These are phyloP conservation scores for Aphanomyces stellatus DNA, from an alignment of 352 stramenopile species.

Conservation along the genomic window DNA sequence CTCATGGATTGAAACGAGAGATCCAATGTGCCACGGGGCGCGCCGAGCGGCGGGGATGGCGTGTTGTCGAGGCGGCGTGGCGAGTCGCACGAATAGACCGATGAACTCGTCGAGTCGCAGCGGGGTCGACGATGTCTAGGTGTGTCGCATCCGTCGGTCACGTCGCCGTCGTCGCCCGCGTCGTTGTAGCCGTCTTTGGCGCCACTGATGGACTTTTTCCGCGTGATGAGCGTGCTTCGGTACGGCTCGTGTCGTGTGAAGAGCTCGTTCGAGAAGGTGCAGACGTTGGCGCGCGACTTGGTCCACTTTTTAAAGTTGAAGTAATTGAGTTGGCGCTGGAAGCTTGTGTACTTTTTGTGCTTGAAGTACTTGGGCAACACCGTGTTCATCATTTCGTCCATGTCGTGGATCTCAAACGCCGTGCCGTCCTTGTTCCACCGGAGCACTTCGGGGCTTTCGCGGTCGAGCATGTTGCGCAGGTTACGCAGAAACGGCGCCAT, in stretches of 20 bases:
- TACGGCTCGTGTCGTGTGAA: conserved; percentile 53
- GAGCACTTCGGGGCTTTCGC: conserved; percentile 40
- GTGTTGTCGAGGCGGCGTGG: neutral
- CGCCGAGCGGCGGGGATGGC: neutral
- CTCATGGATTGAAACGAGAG: conserved; percentile 14
- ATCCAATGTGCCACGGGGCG: neutral
- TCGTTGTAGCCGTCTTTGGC: neutral
- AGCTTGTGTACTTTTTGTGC: conserved; percentile 90
- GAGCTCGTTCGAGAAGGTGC: conserved; percentile 68
- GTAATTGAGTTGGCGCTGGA: conserved; percentile 92
- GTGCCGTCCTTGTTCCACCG: conserved; percentile 46
- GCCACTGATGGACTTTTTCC: conserved; percentile 36
- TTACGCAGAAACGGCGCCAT: conserved; percentile 53
- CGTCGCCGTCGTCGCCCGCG: neutral
- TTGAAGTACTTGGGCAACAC: conserved; percentile 93
- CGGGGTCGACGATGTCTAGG: neutral
- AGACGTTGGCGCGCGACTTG: conserved; percentile 68
- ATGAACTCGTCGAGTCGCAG: neutral
- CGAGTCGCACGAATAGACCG: conserved; percentile 15
- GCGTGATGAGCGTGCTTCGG: conserved; percentile 52
- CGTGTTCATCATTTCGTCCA: conserved; percentile 56
- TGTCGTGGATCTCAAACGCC: conserved; percentile 65
- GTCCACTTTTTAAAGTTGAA: conserved; percentile 90
- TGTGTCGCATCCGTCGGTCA: neutral
- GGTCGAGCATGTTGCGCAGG: conserved; percentile 47